These are phyloP conservation scores for Barbarea vulgaris DNA, from an alignment of 345 rosid species.

Conservation along the genomic window DNA sequence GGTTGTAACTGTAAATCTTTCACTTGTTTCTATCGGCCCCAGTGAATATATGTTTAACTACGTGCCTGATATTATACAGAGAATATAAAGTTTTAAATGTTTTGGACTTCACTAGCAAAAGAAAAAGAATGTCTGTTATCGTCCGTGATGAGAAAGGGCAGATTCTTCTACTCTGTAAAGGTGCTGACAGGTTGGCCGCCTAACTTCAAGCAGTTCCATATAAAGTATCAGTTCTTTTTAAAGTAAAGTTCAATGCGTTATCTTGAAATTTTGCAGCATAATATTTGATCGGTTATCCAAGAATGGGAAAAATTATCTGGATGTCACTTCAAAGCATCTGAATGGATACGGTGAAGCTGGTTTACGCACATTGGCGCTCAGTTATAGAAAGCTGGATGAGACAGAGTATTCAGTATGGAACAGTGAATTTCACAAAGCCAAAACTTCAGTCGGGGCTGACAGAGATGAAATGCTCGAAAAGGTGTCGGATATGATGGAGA, in stretches of 20 bases:
- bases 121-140: slow-evolving; percentile 86
- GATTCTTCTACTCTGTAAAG: slow-evolving; percentile 77
- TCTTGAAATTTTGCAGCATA: slow-evolving; percentile 49
- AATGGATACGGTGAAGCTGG: slow-evolving; percentile 68
- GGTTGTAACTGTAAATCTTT: slow-evolving; percentile 2
- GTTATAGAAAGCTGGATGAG: slow-evolving; percentile 51
- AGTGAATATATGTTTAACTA: not conserved
- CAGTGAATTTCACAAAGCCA: slow-evolving; percentile 54
- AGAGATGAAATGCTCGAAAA: slow-evolving; percentile 67
- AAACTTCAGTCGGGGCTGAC: slow-evolving; percentile 60
- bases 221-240: slow-evolving; percentile 11
- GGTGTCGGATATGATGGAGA: slow-evolving; percentile 68
- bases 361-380: slow-evolving; percentile 70
- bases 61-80: slow-evolving; percentile 42
- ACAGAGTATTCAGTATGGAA: slow-evolving; percentile 60
- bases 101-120: slow-evolving; percentile 67
- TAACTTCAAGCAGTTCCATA: slow-evolving; percentile 24
- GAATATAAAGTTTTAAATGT: slow-evolving; percentile 68
- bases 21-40: slow-evolving; percentile 5
- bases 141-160: slow-evolving; percentile 62
- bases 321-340: slow-evolving; percentile 57
- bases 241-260: slow-evolving; percentile 13
- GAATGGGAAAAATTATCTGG: slow-evolving; percentile 51
- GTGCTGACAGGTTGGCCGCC: slow-evolving; percentile 70
- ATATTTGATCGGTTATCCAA: slow-evolving; percentile 69